Base-by-base conservation (phyloP, 352 stramenopile genomes). In the Globisporangium spinosum region DNA sequence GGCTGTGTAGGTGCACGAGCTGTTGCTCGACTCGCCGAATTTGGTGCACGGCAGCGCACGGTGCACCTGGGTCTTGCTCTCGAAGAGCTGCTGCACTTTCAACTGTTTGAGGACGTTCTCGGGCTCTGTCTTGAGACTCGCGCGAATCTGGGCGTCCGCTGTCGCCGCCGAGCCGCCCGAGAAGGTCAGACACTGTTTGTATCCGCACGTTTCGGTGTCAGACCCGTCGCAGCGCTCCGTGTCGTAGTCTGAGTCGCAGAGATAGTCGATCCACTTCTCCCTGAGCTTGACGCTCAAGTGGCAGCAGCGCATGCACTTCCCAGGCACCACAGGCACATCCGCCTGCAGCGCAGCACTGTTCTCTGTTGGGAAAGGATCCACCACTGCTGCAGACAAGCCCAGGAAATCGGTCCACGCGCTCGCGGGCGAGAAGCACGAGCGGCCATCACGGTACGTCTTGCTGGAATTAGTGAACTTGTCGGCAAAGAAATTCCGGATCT, bases 261-360 rank as follows among this genome's bases (percentile, higher is more conserved):
- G 58, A 13, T 70, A 76, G 60, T 76, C 63, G 51, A 43, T 34
- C 66, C 60, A 76, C 22, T 62, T 69, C 56, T 76, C 70, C 53
- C 70, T 64, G 13, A 76, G 58, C 70, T 72, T 56, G 12, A 71
- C 65, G 22, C 35, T 23, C 27, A 73, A 57, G 34, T 65, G 69
- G 53, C 67, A 76, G 47, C 70, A 76, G 22, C 70, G 66, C 25
- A 62, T 73, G 58, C 67, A 73, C 15, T 64, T 61, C 0, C 35
- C 59, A 7, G 25, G 20, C 4, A 22, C 29, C 29, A 72, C 43
- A 1, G 70, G 70, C 0, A 20, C 35, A 6, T 54, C 54, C 2
- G 10, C 5, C 49, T 71, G 66, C 2, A 71, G 59, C 3, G 9
- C 10, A 54, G n/a, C 20, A 25, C 47, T 51, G 7, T 10, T 49